Base-by-base conservation (phyloP, 2,329 filamentous ascomycete genomes). In the Helotiales sp. region DNA sequence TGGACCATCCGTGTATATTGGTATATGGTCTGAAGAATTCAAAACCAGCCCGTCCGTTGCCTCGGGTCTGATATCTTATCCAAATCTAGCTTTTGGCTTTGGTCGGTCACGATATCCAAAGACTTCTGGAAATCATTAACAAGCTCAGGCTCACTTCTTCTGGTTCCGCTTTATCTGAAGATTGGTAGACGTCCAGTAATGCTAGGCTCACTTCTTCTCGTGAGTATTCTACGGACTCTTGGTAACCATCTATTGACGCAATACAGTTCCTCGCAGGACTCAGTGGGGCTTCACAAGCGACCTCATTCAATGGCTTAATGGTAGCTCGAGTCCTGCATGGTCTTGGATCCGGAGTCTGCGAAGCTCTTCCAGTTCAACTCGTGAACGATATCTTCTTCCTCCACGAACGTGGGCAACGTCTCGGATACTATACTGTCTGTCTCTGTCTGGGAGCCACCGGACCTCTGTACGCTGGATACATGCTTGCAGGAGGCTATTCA, bases 391-490 rank as follows among this genome's bases (percentile, higher is more conserved):
- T 78, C 46, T 79, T 77, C 61, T 78, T 75, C 62, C 73, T 78
- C 9, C 76, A 79, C 58, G 71, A 79, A 66, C 71, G 76, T 2
- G 76, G 75, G 2, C 82, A 83, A 60, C 76, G 80, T 34, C 75
- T 86, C 13, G 83, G 82, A 0, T 84, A 82, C 66, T 86, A 86
- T 65, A 85, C 83, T 3, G 77, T 84, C 24, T 79, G 77, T 50
- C 76, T 85, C 40, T 84, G 81, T 63, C 75, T 83, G 10, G 82
- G 81, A 4, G 73, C 80, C 0, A 80, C 80, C 0, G 81, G 81
- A 1, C 81, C 83, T 0, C 72, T 86, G 1, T 84, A 81, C 49
- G 81, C 83, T 1, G 81, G 82, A 12, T 85, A 85, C 68, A 85
- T 86, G 82, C 77, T 86, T 6, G 76, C 78, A 0, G 81, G 76